phyloP scores from a whole-genome alignment of 2,329 filamentous ascomycete genomes.

The Talaromyces sp. region DNA sequence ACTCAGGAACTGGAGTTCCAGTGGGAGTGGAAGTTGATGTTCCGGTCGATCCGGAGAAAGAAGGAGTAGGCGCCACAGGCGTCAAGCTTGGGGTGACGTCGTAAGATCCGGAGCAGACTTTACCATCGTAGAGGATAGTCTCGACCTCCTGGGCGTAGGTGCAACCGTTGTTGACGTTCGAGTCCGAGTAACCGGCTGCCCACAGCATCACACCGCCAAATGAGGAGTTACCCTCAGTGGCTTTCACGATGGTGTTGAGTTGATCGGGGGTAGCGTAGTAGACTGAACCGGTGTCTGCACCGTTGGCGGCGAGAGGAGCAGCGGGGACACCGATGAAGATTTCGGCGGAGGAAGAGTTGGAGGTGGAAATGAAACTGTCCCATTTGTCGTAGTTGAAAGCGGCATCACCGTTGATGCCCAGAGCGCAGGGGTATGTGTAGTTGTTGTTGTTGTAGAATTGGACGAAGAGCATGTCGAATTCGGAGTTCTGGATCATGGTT shows the following conservation, averaged over 20 bases:
- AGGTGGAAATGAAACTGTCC: conserved; percentile 39
- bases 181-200: conserved; percentile 52
- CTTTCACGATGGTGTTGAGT: conserved; percentile 45
- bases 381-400: conserved; percentile 46
- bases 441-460: conserved; percentile 59
- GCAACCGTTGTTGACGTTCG: conserved; percentile 45
- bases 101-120: conserved; percentile 16
- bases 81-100: conserved; percentile 12
- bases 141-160: conserved; percentile 52
- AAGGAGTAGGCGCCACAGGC: conserved; percentile 18
- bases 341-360: conserved; percentile 47
- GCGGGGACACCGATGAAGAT: conserved; percentile 55
- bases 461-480: conserved; percentile 55
- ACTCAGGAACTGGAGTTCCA: conserved; percentile 18
- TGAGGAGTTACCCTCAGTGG: conserved; percentile 40
- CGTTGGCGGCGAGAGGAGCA: conserved; percentile 25
- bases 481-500: conserved; percentile 44
- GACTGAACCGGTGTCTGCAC: not conserved
- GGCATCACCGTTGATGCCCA: conserved; percentile 12
- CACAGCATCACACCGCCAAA: conserved; percentile 63
- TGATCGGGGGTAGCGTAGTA: conserved; percentile 52
- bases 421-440: conserved; percentile 32
- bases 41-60: conserved; percentile 13
- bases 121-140: conserved; percentile 35
- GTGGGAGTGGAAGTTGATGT: conserved; percentile 10